Percentiles rank a stretch among this genome's conserved stretches.
Conservation (phyloP, 2,329 filamentous ascomycete genomes). For the Paradendryphiella salina region DNA sequence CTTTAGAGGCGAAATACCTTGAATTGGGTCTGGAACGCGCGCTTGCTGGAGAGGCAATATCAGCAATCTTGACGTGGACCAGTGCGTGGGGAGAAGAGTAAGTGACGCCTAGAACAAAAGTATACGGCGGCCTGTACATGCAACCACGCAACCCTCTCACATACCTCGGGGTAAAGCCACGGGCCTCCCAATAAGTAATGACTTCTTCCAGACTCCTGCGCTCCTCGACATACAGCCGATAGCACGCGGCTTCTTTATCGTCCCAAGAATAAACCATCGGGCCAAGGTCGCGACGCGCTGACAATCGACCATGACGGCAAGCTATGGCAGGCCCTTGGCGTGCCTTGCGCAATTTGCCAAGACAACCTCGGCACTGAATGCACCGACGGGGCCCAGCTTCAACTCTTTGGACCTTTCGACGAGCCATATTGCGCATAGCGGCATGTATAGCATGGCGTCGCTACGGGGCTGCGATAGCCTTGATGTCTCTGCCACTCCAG, state of each 20-base stretch:
- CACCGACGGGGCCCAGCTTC: conserved; percentile 18
- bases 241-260: conserved; percentile 66
- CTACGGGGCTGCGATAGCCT: background rate
- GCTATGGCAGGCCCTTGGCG: background rate
- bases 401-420: conserved; percentile 19
- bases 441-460: conserved; percentile 18
- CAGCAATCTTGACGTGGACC: conserved; percentile 6
- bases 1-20: conserved; percentile 47
- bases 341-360: conserved; percentile 29
- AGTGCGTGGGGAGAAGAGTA: background rate
- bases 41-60: conserved; percentile 60
- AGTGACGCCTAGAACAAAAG: conserved; percentile 1
- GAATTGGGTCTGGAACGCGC: conserved; percentile 75
- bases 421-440: conserved; percentile 18
- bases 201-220: conserved; percentile 73
- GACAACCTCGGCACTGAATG: conserved; percentile 22
- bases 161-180: conserved; percentile 71
- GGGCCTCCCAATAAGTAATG: conserved; percentile 66
- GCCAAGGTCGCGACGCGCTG: background rate
- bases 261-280: conserved; percentile 63
- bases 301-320: background rate
- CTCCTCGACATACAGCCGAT: conserved; percentile 76
- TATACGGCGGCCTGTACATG: conserved; percentile 31
- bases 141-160: conserved; percentile 25
- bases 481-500: background rate